Evolutionary conservation across 2,329 filamentous ascomycete genomes (phyloP), one percentile per base, ranked within the genome.

Genomic region (Fusarium coffeatum): DNA sequence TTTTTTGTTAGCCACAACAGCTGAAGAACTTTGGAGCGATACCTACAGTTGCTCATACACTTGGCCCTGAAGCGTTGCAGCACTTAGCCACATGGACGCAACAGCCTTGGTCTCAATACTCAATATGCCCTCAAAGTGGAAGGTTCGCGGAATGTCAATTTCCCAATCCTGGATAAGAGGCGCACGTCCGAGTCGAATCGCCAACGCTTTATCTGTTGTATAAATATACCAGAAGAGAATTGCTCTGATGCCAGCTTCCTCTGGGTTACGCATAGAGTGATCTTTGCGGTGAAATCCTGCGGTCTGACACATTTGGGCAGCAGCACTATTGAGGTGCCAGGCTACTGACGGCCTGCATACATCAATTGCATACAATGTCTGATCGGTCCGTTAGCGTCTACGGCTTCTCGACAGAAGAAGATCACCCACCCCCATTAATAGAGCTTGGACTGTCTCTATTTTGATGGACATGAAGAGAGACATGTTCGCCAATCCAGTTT

Each of bases 281-380:
- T 72, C 68, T 15, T 76, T 72, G 51, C 86, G 84, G 73, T 91
- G 89, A 64, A 88, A 90, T 5, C 89, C 89, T 6, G 90, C 84
- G 0, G 86, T 86, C 71, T 89, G 87, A 67, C 88, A 90, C 55
- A 92, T 81, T 54, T 87, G 84, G 15, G 86, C 85, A 0, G 89
- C 89, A 20, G 84, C 84, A 9, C 85, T 86, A 25, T 85, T 86
- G 20, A 91, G 79, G n/a, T 88, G 86, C 85, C 88, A 90, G n/a
- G 87, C 87, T 6, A 91, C 82, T 0, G 87, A 88, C 1, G 88
- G 87, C 41, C 88, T 87, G 6, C 88, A 89, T 16, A 86, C 82
- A 65, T 91, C 88, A 49, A 90, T 84, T 15, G 88, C 85, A 70
- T 90, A 88, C n/a, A 88, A 79, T 7, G 87, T 83, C 87, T 90